Evolutionary conservation across 345 rosid species (phyloP), one percentile per base, ranked within the genome.

Genomic region (Acer saccharum): DNA sequence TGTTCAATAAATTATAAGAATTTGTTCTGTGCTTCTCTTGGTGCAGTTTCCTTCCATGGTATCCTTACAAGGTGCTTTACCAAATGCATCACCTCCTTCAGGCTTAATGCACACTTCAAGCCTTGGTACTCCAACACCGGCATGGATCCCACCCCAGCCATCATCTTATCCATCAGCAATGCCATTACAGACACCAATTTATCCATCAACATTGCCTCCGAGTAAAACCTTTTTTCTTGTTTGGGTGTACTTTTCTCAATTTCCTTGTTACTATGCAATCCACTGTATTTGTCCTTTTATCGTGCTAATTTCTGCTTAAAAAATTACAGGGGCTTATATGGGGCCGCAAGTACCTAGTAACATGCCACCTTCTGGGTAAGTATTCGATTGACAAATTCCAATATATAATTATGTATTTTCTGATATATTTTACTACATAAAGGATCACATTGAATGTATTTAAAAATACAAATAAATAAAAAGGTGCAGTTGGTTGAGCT

Each of bases 11-110:
- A 72, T 39, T 20, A 60, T 39, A 20, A 58, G 23, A 71, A 12
- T 63, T 61, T 48, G 12, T 20, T 39, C 43, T 77, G 1, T 78
- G 21, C 50, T 78, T 65, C 72, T 74, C 72, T 17, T 73, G 75
- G n/a, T 90, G 83, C 77, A 88, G 95, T 96, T 94, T 81, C 97
- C 96, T 85, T 87, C 96, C 71, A 85, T 94, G 93, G 82, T 79
- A 23, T 65, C 97, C 71, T 78, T 90, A 74, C 95, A 90, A 84
- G 81, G 90, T 78, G 92, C 92, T 68, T 76, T 92, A 74, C 94
- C 90, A 63, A 87, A 79, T 79, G 57, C 81, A 72, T 81, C 89
- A 69, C 87, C 89, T 10, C 79, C 89, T 81, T 73, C 88, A 9
- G 85, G 88, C 54, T 66, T 87, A 35, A 73, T 79, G 72, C 89